Percentiles rank a stretch among this genome's conserved stretches.
Conservation (phyloP, 2,329 filamentous ascomycete species). For the Penicillium rolfsii region DNA sequence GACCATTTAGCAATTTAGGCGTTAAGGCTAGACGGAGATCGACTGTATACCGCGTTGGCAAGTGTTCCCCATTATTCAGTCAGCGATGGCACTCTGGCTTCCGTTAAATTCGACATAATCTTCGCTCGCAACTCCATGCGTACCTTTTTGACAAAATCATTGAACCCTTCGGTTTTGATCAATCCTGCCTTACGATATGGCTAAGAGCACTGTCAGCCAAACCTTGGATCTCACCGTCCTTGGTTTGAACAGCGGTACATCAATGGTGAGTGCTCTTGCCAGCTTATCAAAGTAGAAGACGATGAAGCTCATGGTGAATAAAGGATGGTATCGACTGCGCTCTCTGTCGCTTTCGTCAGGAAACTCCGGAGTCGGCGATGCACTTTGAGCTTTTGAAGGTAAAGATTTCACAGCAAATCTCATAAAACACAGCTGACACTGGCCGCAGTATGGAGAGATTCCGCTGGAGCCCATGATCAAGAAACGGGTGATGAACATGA, state of each 20-base stretch:
- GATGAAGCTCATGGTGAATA: background rate
- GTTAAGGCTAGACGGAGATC: background rate
- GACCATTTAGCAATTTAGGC: background rate
- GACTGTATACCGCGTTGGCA: background rate
- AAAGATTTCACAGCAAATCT: no score
- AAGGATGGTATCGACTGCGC: background rate
- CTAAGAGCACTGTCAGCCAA: no score
- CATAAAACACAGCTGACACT: no score
- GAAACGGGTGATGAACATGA: slow-evolving; percentile 61
- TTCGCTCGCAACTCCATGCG: background rate
- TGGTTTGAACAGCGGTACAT: no score
- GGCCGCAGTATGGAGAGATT: no score
- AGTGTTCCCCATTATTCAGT: background rate
- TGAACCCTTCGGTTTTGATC: background rate
- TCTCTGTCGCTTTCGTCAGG: no score
- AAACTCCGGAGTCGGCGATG: no score
- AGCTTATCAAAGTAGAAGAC: background rate
- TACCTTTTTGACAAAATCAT: background rate
- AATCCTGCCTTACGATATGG: no score
- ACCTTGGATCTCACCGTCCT: no score
- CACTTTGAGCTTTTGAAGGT: no score
- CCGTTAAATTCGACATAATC: background rate
- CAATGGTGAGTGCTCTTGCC: background rate
- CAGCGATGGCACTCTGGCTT: background rate
- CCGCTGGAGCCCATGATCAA: slow-evolving; percentile 58